Base-by-base conservation (phyloP, 768 basidiomycete genomes). In the Kwoniella botswanensis region DNA sequence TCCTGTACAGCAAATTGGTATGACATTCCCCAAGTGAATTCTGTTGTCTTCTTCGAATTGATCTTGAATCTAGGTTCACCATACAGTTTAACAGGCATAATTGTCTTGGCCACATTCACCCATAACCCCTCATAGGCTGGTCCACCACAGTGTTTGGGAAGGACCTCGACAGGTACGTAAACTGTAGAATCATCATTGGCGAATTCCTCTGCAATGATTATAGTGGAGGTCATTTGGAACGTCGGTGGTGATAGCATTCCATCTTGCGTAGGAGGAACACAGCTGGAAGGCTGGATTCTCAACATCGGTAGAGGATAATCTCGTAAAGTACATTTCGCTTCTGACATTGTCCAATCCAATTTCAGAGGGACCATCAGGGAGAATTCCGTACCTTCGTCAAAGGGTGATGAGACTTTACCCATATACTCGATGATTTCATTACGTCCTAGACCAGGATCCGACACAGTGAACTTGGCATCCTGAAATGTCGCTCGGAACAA, bases 61-160 rank as follows among this genome's bases (percentile, higher is more conserved):
- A 97, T 87, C 21, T 87, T 86, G 74, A 98, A 87, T 13, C 85
- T 83, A 3, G 94, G 93, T 56, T 88, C 87, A 1, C 92, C 92
- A 77, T 95, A 97, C 9, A 91, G 92, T 84, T 98, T 98, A 76
- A 95, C 91, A 0, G 95, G 92, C 92, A 94, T 96, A 68, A 93
- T 90, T 0, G 94, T 95, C 83, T 95, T 97, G 1, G 94, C 93
- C 43, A 96, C 86, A 53, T 84, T 72, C 52, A 94, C 83, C 26
- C 85, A 85, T 58, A 94, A 87, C 5, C 88, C 86, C 1, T 85
- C 82, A 35, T 88, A 86, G 6, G 87, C 88, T 35, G 85, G 84
- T 43, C 87, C 80, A 41, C 88, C 89, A 35, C 88, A 86, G 65
- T 88, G 84, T 3, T 84, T 81, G n/a, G 87, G 87, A 60, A 91